phyloP scores from a whole-genome alignment of 1,284 basidiomycete species.

The Irpex sp. region DNA sequence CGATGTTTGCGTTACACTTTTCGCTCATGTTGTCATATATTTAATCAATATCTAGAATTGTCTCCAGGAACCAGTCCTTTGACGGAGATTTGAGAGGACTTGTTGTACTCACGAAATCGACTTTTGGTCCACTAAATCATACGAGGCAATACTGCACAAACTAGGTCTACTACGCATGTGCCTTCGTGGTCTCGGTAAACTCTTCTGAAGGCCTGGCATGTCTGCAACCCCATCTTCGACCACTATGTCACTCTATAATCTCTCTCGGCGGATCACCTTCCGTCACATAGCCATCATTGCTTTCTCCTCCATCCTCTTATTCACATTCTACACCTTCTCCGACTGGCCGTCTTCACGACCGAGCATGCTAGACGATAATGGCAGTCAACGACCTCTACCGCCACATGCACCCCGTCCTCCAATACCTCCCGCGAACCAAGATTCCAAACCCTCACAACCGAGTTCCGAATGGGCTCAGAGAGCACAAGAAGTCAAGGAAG shows the following conservation, averaged over 20 bases:
- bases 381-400: neutral
- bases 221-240: neutral
- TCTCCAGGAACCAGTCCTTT: neutral
- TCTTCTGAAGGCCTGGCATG: neutral
- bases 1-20: neutral
- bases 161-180: neutral
- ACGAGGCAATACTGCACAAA: neutral
- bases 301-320: neutral
- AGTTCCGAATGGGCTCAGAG: conserved; percentile 38
- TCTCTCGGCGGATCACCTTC: neutral
- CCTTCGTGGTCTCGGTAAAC: neutral
- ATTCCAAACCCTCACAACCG: neutral
- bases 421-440: neutral
- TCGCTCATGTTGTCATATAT: neutral
- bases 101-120: neutral
- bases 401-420: neutral
- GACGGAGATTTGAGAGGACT: neutral
- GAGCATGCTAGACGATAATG: neutral
- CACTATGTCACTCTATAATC: neutral
- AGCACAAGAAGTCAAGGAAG: conserved; percentile 48
- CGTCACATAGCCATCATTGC: neutral
- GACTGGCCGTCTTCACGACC: neutral
- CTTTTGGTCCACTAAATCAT: neutral
- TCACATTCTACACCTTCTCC: neutral
- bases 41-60: neutral